These are phyloP conservation scores for Syncephalastrum sp. DNA, from an alignment of 371 early-diverging fungal genomes.

Conservation along the genomic window DNA sequence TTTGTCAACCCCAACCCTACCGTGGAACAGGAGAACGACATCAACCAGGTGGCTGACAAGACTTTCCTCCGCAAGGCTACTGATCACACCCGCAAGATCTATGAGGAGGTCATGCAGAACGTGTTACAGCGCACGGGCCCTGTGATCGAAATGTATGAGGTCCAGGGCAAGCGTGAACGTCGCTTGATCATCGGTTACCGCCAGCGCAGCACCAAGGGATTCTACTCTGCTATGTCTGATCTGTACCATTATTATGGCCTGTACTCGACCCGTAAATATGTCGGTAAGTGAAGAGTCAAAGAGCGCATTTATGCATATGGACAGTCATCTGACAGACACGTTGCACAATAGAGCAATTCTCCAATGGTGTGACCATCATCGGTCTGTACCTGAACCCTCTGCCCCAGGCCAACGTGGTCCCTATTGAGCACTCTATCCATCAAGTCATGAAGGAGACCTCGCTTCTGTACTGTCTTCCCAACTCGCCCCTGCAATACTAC, in stretches of 20 bases:
- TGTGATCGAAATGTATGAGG: conserved; percentile 90
- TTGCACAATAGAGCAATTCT: conserved; percentile 86
- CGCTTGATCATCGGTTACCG: conserved; percentile 89
- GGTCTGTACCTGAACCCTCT: conserved; percentile 88
- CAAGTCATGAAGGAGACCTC: conserved; percentile 97
- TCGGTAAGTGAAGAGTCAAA: conserved; percentile 52
- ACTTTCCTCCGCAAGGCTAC: conserved; percentile 94
- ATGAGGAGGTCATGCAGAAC: conserved; percentile 80
- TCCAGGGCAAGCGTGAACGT: conserved; percentile 84
- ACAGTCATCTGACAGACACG: neutral
- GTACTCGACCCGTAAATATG: conserved; percentile 96
- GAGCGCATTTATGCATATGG: neutral
- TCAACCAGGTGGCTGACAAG: conserved; percentile 86
- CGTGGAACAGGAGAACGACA: conserved; percentile 78
- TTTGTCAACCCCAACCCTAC: conserved; percentile 86
- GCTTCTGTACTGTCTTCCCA: conserved; percentile 94
- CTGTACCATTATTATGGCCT: conserved; percentile 97
- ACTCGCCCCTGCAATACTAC: conserved; percentile 91
- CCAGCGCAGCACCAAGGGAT: conserved; percentile 89
- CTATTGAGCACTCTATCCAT: conserved; percentile 88
- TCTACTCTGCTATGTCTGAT: conserved; percentile 96
- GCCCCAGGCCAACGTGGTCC: conserved; percentile 74
- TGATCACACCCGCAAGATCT: conserved; percentile 87
- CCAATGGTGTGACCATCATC: conserved; percentile 96
- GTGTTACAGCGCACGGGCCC: conserved; percentile 91